Evolutionary conservation across 495 filamentous ascomycete genomes (phyloP).

Genomic region (Aspergillus hancockii): DNA sequence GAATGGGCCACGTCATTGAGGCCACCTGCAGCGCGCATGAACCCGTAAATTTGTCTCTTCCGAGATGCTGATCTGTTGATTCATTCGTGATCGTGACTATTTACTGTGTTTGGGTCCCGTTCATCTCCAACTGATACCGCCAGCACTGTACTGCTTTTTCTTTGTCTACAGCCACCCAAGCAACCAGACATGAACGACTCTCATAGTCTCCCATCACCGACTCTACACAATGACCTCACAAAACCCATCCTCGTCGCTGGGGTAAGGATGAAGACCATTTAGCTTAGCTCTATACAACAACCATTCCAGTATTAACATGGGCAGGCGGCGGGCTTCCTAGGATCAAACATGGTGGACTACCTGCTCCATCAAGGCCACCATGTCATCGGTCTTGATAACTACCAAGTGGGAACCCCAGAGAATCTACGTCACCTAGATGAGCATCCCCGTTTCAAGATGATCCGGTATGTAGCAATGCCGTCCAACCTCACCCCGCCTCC

Average conservation of each 20-base stretch:
- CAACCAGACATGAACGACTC: no score
- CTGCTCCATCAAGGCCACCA: constrained; percentile 18
- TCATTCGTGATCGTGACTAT: no score
- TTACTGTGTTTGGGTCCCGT: no score
- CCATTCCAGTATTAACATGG: background rate
- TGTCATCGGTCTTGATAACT: constrained; percentile 21
- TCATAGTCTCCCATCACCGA: no score
- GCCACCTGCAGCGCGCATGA: no score
- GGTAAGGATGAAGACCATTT: background rate
- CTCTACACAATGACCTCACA: no score
- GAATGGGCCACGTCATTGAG: no score
- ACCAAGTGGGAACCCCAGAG: constrained; percentile 15
- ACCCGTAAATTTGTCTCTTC: no score
- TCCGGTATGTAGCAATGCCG: constrained; percentile 9
- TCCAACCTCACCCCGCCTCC: background rate
- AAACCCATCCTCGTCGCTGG: background rate
- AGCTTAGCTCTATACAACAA: background rate
- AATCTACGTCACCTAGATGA: constrained; percentile 15
- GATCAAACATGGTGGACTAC: constrained; percentile 22
- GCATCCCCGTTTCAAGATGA: constrained; percentile 13
- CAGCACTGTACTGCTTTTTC: no score
- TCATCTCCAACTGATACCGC: no score
- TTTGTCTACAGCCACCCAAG: no score
- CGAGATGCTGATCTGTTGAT: no score
- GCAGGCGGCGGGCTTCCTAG: constrained; percentile 23